Percentiles rank a stretch among this genome's conserved stretches.
phyloP scores from a whole-genome alignment of 495 filamentous ascomycete species.

The Talaromyces wortmannii region DNA sequence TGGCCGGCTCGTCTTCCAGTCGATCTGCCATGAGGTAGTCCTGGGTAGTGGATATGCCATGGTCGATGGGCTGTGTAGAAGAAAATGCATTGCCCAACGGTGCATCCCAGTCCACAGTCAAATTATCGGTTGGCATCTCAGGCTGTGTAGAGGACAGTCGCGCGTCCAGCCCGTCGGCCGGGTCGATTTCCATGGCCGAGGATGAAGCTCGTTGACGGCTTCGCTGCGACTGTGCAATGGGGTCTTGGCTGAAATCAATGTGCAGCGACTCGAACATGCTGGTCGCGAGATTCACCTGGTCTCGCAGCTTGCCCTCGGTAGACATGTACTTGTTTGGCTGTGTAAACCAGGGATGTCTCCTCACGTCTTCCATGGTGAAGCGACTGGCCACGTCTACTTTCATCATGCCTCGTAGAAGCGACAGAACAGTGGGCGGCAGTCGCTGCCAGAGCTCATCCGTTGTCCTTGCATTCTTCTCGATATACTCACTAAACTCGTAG shows the following conservation, averaged over 20 bases:
- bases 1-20: conserved; percentile 80
- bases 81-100: conserved; percentile 42
- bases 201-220: conserved; percentile 21
- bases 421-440: conserved; percentile 68
- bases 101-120: conserved; percentile 72
- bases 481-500: conserved; percentile 81
- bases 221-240: conserved; percentile 37
- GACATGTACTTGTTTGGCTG: conserved; percentile 71
- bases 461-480: conserved; percentile 68
- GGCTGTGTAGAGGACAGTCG: conserved; percentile 70
- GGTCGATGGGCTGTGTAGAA: conserved; percentile 39
- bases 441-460: conserved; percentile 82
- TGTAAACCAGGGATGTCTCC: conserved; percentile 93
- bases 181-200: conserved; percentile 47
- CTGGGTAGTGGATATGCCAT: conserved; percentile 13
- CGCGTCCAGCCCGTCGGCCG: conserved; percentile 36
- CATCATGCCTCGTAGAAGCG: conserved; percentile 92
- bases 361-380: conserved; percentile 84
- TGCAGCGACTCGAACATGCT: conserved; percentile 89
- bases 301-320: conserved; percentile 64
- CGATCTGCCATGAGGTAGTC: conserved; percentile 44
- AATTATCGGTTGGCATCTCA: conserved; percentile 60
- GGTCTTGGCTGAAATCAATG: conserved; percentile 76
- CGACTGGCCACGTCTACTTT: conserved; percentile 65
- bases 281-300: conserved; percentile 78